Conservation (phyloP, 2,329 filamentous ascomycete genomes). For the Pezicula carpinea region DNA sequence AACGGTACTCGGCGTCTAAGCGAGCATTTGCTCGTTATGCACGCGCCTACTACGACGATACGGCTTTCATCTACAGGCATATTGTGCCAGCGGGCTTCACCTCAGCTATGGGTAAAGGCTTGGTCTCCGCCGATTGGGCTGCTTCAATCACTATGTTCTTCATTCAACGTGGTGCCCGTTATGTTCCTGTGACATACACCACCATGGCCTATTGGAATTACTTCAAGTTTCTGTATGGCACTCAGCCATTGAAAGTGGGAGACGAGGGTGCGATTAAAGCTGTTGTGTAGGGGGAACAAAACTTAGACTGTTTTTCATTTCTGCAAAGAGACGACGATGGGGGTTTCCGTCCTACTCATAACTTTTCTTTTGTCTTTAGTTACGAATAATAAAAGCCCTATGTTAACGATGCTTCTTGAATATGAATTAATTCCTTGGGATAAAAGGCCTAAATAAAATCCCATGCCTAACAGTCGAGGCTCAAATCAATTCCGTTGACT, state of each 20-base stretch:
- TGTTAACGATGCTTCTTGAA: no score
- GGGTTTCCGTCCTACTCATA: no score
- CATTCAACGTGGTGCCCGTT: constrained; percentile 11
- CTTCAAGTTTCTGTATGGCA: constrained; percentile 8
- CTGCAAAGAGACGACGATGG: no score
- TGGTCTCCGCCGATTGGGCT: constrained; percentile 5
- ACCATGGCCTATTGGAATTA: constrained; percentile 6
- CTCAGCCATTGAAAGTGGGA: neutral
- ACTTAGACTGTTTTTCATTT: no score
- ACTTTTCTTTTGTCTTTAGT: no score
- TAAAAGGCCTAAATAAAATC: no score
- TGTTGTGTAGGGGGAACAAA: no score
- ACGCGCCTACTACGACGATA: constrained; percentile 5
- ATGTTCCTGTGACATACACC: constrained; percentile 10
- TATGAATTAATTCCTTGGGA: no score
- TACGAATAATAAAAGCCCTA: no score
- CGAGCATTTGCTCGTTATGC: constrained; percentile 1
- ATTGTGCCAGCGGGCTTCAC: constrained; percentile 8
- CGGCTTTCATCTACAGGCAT: constrained; percentile 7
- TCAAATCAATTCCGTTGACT: no score
- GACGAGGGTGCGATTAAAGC: neutral
- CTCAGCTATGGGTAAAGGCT: constrained; percentile 2
- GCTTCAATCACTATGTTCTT: constrained; percentile 9
- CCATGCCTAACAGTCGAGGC: no score
- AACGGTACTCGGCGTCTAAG: constrained; percentile 2